These are phyloP conservation scores for Lachancea sp. DNA, from an alignment of 805 yeast species.

Conservation along the genomic window DNA sequence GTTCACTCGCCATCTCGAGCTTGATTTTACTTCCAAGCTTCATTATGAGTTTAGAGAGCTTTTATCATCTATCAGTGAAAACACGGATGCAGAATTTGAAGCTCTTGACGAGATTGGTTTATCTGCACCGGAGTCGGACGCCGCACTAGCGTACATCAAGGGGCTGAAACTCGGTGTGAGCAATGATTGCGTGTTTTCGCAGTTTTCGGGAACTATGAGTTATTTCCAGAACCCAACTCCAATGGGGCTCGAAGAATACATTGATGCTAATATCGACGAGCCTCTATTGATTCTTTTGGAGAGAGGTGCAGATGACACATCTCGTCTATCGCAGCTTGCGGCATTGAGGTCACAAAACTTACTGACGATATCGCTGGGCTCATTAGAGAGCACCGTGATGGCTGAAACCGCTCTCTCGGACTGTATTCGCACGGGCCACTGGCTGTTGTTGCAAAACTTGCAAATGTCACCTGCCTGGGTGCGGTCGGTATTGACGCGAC, in stretches of 20 bases:
- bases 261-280: conserved; percentile 9
- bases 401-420: conserved; percentile 50
- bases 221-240: not conserved
- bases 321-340: conserved; percentile 44
- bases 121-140: not conserved
- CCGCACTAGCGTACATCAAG: not conserved
- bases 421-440: conserved; percentile 45
- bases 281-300: conserved; percentile 49
- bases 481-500: conserved; percentile 41
- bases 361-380: conserved; percentile 61
- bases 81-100: too few relatives aligned
- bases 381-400: conserved; percentile 52
- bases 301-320: conserved; percentile 62
- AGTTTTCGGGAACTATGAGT: not conserved
- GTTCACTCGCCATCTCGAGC: conserved; percentile 18
- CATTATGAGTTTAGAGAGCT: conserved; percentile 1
- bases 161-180: not conserved
- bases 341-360: conserved; percentile 24
- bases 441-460: conserved; percentile 77
- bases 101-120: not conserved
- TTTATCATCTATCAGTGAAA: not conserved
- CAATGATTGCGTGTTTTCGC: not conserved
- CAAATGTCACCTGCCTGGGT: conserved; percentile 69
- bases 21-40: conserved; percentile 5
- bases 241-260: conserved; percentile 9